Evolutionary conservation across 2,329 filamentous ascomycete genomes (phyloP).

Genomic region (Xylaria digitata): DNA sequence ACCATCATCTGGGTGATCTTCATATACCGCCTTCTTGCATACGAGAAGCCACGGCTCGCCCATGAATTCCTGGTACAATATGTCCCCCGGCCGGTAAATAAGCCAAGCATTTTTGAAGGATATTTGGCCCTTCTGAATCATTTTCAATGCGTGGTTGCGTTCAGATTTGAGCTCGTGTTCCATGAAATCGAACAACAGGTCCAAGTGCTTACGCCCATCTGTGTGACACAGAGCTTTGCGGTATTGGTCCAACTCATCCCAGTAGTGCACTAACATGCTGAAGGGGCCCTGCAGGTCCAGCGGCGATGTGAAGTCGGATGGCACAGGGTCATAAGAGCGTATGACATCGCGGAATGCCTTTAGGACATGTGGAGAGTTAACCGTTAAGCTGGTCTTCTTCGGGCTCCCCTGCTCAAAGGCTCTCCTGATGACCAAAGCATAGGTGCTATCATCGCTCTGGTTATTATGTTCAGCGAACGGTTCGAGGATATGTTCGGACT

Average conservation of each 20-base stretch:
- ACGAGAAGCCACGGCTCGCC: constrained; percentile 47
- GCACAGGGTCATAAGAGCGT: constrained; percentile 41
- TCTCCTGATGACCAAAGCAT: constrained; percentile 45
- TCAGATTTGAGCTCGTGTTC: constrained; percentile 42
- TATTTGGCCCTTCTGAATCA: constrained; percentile 46
- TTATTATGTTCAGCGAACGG: constrained; percentile 41
- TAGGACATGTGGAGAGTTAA: constrained; percentile 48
- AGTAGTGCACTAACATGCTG: constrained; percentile 47
- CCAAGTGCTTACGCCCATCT: constrained; percentile 39
- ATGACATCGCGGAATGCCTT: constrained; percentile 45
- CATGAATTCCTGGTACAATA: constrained; percentile 44
- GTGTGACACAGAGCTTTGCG: constrained; percentile 28
- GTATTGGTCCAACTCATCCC: constrained; percentile 46
- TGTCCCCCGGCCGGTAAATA: constrained; percentile 46
- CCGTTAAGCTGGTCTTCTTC: constrained; percentile 40
- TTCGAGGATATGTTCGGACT: constrained; percentile 36
- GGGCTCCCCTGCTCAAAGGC: constrained; percentile 37
- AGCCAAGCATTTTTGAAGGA: constrained; percentile 45
- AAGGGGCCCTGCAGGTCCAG: constrained; percentile 44
- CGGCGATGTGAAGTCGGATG: constrained; percentile 45
- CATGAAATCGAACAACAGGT: constrained; percentile 50
- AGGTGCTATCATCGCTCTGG: constrained; percentile 40
- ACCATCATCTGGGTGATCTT: constrained; percentile 34
- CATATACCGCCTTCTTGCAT: constrained; percentile 46
- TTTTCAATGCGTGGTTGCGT: constrained; percentile 40